phyloP scores from a whole-genome alignment of 139 green algal genomes.

The Chlorella sorokiniana region DNA sequence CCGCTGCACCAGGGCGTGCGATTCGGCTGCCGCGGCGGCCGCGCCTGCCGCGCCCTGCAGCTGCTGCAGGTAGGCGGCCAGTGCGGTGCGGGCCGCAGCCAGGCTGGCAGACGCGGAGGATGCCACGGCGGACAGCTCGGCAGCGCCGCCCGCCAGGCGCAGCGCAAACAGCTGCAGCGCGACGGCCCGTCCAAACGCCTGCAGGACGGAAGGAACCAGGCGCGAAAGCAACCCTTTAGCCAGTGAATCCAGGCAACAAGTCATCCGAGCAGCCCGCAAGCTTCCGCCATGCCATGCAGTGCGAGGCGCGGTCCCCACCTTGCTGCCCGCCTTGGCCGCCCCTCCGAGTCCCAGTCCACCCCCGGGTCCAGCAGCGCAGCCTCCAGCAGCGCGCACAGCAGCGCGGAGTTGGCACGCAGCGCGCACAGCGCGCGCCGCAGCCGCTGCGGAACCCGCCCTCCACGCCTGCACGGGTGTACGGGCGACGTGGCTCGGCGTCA shows the following conservation, averaged over 20 bases:
- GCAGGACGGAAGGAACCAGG: constrained; percentile 19
- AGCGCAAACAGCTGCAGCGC: constrained; percentile 61
- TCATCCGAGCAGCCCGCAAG: too few species aligned
- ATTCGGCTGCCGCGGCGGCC: not conserved
- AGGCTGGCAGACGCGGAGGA: constrained; percentile 25
- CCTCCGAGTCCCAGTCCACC: constrained; percentile 67
- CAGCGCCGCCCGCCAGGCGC: not conserved
- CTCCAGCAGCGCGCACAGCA: constrained; percentile 59
- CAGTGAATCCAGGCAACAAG: too few species aligned
- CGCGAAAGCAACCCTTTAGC: too few species aligned
- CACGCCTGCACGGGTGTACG: constrained; percentile 44
- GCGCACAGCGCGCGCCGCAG: constrained; percentile 35
- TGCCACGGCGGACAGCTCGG: constrained; percentile 13
- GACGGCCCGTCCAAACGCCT: constrained; percentile 58
- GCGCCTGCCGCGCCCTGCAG: constrained; percentile 10
- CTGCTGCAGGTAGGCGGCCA: constrained; percentile 14
- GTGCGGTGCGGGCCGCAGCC: not conserved
- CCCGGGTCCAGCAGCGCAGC: constrained; percentile 70
- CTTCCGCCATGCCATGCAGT: too few species aligned
- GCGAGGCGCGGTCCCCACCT: too few species aligned
- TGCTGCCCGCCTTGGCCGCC: constrained; percentile 28
- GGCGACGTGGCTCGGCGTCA: too few species aligned
- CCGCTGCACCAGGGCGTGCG: constrained; percentile 9
- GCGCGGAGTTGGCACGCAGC: constrained; percentile 34
- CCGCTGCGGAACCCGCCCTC: constrained; percentile 59